phyloP scores from a whole-genome alignment of 2,329 filamentous ascomycete genomes.

The Lanzia echinophila region DNA sequence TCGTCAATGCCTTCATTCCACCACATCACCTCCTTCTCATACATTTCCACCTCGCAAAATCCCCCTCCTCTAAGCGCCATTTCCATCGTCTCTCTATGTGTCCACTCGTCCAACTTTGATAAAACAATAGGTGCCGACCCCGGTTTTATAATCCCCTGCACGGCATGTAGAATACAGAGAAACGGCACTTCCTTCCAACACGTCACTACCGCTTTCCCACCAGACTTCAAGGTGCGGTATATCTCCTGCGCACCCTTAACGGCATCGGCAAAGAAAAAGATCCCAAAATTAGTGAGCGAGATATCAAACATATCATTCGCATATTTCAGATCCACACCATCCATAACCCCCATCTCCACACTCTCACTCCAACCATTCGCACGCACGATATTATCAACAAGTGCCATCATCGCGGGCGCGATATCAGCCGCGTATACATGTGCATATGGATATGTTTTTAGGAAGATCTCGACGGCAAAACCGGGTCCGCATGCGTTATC shows the following conservation, averaged over 20 bases:
- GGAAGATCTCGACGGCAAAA: background rate
- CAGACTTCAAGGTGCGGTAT: constrained; percentile 78
- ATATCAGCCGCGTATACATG: background rate
- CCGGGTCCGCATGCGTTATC: constrained; percentile 1
- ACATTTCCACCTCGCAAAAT: background rate
- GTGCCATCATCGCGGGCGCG: background rate
- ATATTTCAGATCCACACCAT: background rate
- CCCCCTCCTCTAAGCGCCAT: background rate
- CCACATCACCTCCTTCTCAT: background rate
- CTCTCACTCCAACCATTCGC: background rate
- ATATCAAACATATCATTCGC: background rate
- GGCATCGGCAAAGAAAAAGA: constrained; percentile 1
- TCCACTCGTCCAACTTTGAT: background rate
- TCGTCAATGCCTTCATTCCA: background rate
- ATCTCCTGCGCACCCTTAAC: constrained; percentile 73
- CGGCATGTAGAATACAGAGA: background rate
- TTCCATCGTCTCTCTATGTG: background rate
- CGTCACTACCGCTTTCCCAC: constrained; percentile 51
- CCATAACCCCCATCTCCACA: background rate
- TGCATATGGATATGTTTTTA: background rate
- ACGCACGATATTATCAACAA: background rate
- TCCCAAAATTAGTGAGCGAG: background rate
- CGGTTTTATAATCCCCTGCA: background rate
- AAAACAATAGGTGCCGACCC: background rate
- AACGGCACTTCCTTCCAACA: background rate